Evolutionary conservation across 352 stramenopile genomes (phyloP).

Genomic region (Lagenidium sp.): DNA sequence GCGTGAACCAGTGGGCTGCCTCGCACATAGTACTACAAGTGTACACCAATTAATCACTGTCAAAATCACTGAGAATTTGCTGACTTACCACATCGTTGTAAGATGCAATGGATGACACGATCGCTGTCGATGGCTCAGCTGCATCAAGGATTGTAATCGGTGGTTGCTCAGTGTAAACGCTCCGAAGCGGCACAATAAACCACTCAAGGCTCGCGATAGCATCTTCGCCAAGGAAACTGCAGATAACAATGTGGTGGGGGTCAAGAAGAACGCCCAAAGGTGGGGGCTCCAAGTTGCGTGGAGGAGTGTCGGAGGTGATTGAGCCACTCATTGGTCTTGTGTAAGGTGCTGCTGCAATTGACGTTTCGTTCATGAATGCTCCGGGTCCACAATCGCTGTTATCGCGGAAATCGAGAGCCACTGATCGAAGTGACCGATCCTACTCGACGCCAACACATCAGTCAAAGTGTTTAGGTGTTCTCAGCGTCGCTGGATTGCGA

Average conservation of each 20-base stretch:
- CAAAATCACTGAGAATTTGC: no score
- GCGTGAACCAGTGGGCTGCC: conserved; percentile 70
- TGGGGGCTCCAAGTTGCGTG: conserved; percentile 30
- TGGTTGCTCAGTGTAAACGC: conserved; percentile 36
- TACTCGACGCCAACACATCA: conserved; percentile 12
- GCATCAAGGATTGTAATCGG: conserved; percentile 78
- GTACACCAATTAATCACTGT: no score
- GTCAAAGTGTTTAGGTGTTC: no score
- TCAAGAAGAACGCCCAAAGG: conserved; percentile 52
- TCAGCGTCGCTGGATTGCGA: no score
- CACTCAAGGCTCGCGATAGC: conserved; percentile 66
- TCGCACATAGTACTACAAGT: conserved; percentile 65
- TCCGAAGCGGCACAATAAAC: conserved; percentile 59
- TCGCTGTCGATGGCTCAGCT: conserved; percentile 37
- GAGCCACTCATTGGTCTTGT: conserved; percentile 13
- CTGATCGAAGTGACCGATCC: conserved; percentile 50
- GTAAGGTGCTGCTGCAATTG: background rate
- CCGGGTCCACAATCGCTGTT: background rate
- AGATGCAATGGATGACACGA: conserved; percentile 30
- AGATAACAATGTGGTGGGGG: conserved; percentile 67
- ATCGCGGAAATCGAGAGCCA: conserved; percentile 38
- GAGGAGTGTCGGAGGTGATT: conserved; percentile 8
- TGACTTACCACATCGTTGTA: conserved; percentile 65
- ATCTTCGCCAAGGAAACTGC: conserved; percentile 77
- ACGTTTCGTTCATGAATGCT: background rate